Evolutionary conservation across 768 basidiomycete genomes (phyloP).

Genomic region (Tephrocybe sp.): DNA sequence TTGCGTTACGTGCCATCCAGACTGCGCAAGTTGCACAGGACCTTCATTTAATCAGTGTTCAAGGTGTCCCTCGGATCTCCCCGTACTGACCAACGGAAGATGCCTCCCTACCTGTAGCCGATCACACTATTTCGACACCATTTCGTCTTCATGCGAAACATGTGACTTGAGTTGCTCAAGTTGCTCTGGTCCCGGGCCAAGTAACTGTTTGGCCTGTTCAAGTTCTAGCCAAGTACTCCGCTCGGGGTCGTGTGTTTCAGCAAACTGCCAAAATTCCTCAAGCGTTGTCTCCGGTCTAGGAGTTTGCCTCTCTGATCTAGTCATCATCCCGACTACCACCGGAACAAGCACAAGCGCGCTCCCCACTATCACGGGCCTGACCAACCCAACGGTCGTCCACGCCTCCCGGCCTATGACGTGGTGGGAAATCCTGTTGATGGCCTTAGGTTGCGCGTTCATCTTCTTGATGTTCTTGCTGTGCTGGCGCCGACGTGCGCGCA

Average conservation of each 20-base stretch:
- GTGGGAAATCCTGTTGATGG: constrained; percentile 88
- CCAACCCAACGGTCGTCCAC: constrained; percentile 40
- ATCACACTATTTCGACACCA: constrained; percentile 68
- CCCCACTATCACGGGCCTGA: constrained; percentile 56
- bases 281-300: constrained; percentile 69
- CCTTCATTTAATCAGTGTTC: constrained; percentile 75
- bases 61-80: constrained; percentile 62
- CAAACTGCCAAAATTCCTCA: constrained; percentile 55
- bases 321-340: constrained; percentile 46
- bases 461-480: constrained; percentile 62
- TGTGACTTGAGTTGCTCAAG: constrained; percentile 80
- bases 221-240: constrained; percentile 59
- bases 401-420: constrained; percentile 47
- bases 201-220: constrained; percentile 72
- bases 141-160: constrained; percentile 59
- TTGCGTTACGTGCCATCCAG: constrained; percentile 80
- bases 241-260: constrained; percentile 59
- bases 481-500: constrained; percentile 70
- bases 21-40: constrained; percentile 84
- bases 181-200: constrained; percentile 67
- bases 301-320: constrained; percentile 75
- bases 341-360: constrained; percentile 46
- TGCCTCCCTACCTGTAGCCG: constrained; percentile 78
- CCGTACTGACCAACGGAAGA: constrained; percentile 71
- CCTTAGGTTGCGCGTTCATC: constrained; percentile 77